Conservation (phyloP, 2,329 filamentous ascomycete species). For the Furcasterigmium furcatum region DNA sequence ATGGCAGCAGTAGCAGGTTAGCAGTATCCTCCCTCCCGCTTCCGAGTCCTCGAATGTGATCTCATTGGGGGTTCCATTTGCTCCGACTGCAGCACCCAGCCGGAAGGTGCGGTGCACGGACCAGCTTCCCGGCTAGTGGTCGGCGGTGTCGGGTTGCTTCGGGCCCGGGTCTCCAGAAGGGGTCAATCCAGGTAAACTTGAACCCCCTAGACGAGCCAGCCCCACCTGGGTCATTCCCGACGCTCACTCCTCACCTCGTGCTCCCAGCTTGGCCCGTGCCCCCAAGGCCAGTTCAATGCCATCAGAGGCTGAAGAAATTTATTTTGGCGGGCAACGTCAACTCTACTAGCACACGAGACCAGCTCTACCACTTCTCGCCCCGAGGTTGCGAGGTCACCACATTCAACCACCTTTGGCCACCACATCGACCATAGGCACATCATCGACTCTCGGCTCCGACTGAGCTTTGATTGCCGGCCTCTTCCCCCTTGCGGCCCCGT, state of each 20-base stretch:
- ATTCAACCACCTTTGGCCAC: not conserved
- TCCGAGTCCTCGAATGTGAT: not conserved
- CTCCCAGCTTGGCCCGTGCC: not conserved
- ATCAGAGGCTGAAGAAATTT: slow-evolving; percentile 16
- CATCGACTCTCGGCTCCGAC: not conserved
- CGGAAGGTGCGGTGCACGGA: not conserved
- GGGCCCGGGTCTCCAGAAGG: not conserved
- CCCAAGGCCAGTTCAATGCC: slow-evolving; percentile 5
- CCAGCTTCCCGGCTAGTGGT: not conserved
- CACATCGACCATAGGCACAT: not conserved
- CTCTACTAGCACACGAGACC: not conserved
- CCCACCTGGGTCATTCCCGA: too few species aligned
- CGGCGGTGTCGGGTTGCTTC: not conserved
- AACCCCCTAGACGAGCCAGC: not conserved
- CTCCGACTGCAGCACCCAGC: too few species aligned
- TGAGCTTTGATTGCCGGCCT: not conserved
- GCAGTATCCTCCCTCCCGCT: too few species aligned
- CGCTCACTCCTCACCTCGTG: too few species aligned
- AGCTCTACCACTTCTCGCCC: not conserved
- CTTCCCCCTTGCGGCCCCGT: not conserved
- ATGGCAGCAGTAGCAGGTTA: too few species aligned
- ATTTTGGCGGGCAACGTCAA: slow-evolving; percentile 9
- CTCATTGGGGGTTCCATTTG: not conserved
- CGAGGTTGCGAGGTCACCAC: slow-evolving; percentile 2
- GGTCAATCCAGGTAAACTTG: not conserved